A percentile compares a stretch with the other conserved stretches of the same genome.
phyloP scores from a whole-genome alignment of 805 yeast species.

The Pichia scutulata region DNA sequence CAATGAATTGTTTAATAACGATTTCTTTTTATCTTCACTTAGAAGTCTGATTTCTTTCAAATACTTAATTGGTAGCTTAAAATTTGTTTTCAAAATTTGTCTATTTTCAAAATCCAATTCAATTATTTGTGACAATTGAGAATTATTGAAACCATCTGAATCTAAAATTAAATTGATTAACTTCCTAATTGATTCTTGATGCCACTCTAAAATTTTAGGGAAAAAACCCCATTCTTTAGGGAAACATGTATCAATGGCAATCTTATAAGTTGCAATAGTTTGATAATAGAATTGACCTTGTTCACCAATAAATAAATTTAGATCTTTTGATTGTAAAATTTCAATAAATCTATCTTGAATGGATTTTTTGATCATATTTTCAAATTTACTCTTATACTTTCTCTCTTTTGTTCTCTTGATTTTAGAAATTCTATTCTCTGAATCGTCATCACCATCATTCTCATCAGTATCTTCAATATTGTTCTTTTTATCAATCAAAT shows the following conservation, averaged over 20 bases:
- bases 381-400: slow-evolving; percentile 55
- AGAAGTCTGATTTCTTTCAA: slow-evolving; percentile 43
- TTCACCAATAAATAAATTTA: slow-evolving; percentile 48
- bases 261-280: slow-evolving; percentile 62
- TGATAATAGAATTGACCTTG: slow-evolving; percentile 72
- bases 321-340: slow-evolving; percentile 50
- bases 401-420: slow-evolving; percentile 41
- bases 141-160: slow-evolving; percentile 55
- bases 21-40: slow-evolving; percentile 57
- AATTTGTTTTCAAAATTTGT: slow-evolving; percentile 40
- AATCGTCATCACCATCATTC: slow-evolving; percentile 9
- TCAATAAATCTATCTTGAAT: slow-evolving; percentile 55
- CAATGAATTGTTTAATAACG: slow-evolving; percentile 71
- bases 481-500: slow-evolving; percentile 9
- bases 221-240: slow-evolving; percentile 74
- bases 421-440: slow-evolving; percentile 12
- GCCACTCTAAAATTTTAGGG: slow-evolving; percentile 50
- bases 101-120: slow-evolving; percentile 69
- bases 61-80: slow-evolving; percentile 40
- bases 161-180: slow-evolving; percentile 55
- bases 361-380: slow-evolving; percentile 48
- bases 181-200: slow-evolving; percentile 57
- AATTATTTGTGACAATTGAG: slow-evolving; percentile 61
- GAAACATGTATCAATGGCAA: slow-evolving; percentile 48
- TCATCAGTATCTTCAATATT: slow-evolving; percentile 9